Percentiles rank a stretch among this genome's conserved stretches.
phyloP scores from a whole-genome alignment of 345 rosid species.

The Cardamine chenopodiifolia region DNA sequence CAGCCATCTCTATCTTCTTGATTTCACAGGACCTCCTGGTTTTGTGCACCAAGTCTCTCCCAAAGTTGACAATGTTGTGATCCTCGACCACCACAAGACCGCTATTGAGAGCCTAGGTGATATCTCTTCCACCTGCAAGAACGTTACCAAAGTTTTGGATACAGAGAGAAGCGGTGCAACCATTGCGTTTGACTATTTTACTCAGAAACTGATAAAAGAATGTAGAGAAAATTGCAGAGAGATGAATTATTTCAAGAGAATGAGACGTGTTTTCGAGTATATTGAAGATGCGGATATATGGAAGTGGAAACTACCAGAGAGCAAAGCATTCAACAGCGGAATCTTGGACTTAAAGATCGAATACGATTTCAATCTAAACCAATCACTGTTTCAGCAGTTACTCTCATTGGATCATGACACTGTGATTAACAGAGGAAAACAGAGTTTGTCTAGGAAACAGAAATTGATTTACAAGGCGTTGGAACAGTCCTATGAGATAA shows the following conservation, averaged over 20 bases:
- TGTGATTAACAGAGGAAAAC: slow-evolving; percentile 54
- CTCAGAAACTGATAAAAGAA: slow-evolving; percentile 46
- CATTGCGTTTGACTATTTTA: slow-evolving; percentile 76
- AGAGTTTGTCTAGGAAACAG: slow-evolving; percentile 54
- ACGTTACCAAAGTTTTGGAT: slow-evolving; percentile 60
- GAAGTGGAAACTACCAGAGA: slow-evolving; percentile 68
- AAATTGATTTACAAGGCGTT: slow-evolving; percentile 58
- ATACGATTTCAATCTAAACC: slow-evolving; percentile 48
- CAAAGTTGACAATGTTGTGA: slow-evolving; percentile 53
- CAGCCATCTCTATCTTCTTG: slow-evolving; percentile 68
- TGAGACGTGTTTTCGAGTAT: slow-evolving; percentile 63
- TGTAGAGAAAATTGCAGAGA: slow-evolving; percentile 11
- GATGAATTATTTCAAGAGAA: slow-evolving; percentile 44
- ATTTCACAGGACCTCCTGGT: slow-evolving; percentile 67
- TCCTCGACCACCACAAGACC: slow-evolving; percentile 76
- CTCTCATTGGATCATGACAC: slow-evolving; percentile 61
- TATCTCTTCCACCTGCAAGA: slow-evolving; percentile 39
- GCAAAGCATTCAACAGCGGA: slow-evolving; percentile 76
- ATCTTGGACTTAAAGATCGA: slow-evolving; percentile 61
- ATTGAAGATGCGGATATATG: slow-evolving; percentile 76
- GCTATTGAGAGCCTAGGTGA: slow-evolving; percentile 55
- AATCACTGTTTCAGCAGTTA: slow-evolving; percentile 65
- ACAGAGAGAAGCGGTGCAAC: slow-evolving; percentile 75
- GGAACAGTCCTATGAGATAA: slow-evolving; percentile 57
- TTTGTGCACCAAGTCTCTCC: slow-evolving; percentile 58